Base-by-base conservation (phyloP, 129 eudicot genomes). In the Arctium minus region DNA sequence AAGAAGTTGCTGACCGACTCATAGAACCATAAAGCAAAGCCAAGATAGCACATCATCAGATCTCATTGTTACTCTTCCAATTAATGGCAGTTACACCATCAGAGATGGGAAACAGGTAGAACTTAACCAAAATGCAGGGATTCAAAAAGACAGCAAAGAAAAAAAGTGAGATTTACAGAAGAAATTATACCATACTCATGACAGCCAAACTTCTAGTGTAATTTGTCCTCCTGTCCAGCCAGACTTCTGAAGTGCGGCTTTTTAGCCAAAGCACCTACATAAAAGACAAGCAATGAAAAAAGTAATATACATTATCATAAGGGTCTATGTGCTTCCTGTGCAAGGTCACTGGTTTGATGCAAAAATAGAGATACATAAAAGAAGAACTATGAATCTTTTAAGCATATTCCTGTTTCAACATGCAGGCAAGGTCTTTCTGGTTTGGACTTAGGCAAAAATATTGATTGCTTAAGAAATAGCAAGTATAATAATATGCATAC, bases 121-220 rank as follows among this genome's bases (percentile, higher is more conserved):
- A 35, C 31, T 53, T 60, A 13, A 11, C 6, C 37, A 56, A 42
- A 11, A 4, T 39, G 17, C 6, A 17, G 29, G 37, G 38, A 18
- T 78, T 29, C 7, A 64, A 65, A 36, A 37, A 29, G 13, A 18
- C 17, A 39, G 12, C 30, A 38, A 33, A 29, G 18, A 29, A 64
- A 81, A 64, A 29, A 30, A 33, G 9, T 62, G 18, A 17, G 4
- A 74, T 42, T 30, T 27, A 40, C 18, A 75, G 33, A n/a, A 82
- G 6, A 68, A 36, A 71, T 74, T 80, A 44, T 92, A 96, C 99
- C 99, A 96, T 96, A 88, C 99, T 96, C 99, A 96, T 96, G 77
- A 96, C 99, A 67, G 99, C 99, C 89, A 96, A 92, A 86, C 99
- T 96, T 89, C 99, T 92, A n/a, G 99, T 92, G 80, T 93, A 96